Evolutionary conservation across 192 early-diverging fungal species (phyloP).

Genomic region (Coemansia sp.): DNA sequence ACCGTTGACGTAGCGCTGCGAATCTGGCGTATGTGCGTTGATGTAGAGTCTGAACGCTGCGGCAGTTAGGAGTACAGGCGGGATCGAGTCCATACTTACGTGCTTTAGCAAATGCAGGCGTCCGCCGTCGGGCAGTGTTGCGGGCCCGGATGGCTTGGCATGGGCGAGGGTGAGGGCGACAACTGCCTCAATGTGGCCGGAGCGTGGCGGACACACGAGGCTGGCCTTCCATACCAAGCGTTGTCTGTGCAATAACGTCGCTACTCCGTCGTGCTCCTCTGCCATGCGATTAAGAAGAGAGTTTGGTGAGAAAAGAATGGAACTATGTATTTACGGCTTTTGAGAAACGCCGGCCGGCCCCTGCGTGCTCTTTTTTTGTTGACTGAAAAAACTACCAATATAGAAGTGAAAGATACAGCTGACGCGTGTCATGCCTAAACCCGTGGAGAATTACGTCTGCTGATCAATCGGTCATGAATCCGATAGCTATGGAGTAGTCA

Average conservation of each 20-base stretch:
- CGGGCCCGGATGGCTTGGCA: background rate
- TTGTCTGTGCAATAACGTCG: background rate
- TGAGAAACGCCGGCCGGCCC: background rate
- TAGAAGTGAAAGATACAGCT: background rate
- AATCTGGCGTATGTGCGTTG: conserved; percentile 12
- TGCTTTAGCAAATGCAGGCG: conserved; percentile 31
- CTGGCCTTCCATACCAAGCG: background rate
- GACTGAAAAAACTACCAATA: background rate
- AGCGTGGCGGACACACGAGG: background rate
- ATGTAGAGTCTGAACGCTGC: conserved; percentile 21
- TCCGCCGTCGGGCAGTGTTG: conserved; percentile 2
- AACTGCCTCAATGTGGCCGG: background rate
- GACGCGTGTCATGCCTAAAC: background rate
- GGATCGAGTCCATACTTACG: conserved; percentile 20
- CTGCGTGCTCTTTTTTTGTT: background rate
- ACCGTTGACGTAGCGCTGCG: conserved; percentile 35
- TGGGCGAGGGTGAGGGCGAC: background rate
- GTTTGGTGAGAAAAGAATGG: background rate
- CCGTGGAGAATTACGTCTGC: background rate
- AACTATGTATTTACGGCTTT: background rate
- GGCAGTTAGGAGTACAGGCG: conserved; percentile 20
- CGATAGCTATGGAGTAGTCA: background rate
- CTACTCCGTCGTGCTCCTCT: background rate
- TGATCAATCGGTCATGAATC: background rate
- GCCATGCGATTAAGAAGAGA: background rate